These are phyloP conservation scores for Salix purpurea DNA, from an alignment of 345 rosid species.

Conservation along the genomic window DNA sequence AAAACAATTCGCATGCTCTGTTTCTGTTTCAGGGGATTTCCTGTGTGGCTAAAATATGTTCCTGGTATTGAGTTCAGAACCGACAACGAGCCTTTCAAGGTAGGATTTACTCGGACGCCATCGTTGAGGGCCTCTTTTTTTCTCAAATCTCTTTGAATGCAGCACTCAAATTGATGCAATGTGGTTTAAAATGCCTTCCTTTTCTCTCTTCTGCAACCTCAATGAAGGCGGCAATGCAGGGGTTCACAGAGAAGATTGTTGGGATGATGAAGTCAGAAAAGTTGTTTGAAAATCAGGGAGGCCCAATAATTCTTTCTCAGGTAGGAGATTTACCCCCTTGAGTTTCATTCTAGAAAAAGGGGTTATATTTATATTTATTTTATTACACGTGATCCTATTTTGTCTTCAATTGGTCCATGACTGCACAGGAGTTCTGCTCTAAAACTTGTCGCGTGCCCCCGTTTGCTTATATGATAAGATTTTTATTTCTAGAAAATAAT, in stretches of 20 bases:
- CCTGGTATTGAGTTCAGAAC: conserved; percentile 31
- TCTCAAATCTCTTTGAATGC: background rate
- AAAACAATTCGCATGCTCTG: conserved; percentile 4
- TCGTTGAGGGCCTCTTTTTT: background rate
- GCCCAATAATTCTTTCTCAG: conserved; percentile 51
- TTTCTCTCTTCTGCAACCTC: background rate
- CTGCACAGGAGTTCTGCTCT: background rate
- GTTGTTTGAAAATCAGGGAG: conserved; percentile 42
- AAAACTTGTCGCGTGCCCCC: too few species aligned
- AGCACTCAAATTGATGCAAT: too few species aligned
- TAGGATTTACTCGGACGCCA: background rate
- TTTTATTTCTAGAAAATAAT: too few species aligned
- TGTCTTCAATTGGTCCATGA: background rate
- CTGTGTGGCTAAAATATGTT: conserved; percentile 32
- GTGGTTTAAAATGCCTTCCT: background rate
- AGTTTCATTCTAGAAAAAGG: background rate
- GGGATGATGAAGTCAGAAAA: conserved; percentile 38
- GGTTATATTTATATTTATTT: background rate
- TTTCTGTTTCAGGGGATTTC: conserved; percentile 25
- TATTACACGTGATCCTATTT: background rate
- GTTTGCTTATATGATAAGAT: too few species aligned
- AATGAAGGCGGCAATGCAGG: conserved; percentile 36
- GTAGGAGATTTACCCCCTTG: conserved; percentile 6
- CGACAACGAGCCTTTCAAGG: conserved; percentile 30
- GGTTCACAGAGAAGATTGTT: conserved; percentile 41